Evolutionary conservation across 345 rosid species (phyloP), one percentile per base, ranked within the genome.

Genomic region (Odontarrhena argentea): DNA sequence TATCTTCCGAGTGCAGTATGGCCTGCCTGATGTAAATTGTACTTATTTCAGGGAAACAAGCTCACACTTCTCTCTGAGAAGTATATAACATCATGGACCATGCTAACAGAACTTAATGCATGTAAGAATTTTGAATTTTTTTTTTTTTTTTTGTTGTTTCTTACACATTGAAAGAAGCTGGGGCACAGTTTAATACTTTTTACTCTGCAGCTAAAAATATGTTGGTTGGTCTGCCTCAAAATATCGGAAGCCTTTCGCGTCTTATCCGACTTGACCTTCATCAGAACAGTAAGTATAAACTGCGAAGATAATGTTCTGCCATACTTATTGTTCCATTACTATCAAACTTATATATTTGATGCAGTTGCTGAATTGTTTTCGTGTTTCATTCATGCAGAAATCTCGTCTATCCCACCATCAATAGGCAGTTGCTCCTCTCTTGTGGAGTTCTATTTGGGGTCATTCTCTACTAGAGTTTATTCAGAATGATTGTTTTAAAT

Each of bases 251-350:
- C 65, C 94, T 90, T 78, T 80, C 89, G 9, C 84, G 77, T 69
- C 90, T 93, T 77, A 82, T 93, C 55, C 87, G 96, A 71, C 87
- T 93, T 72, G 97, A 93, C 71, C 86, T 90, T 77, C 98, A 86
- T 70, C 97, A 86, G 74, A 93, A 93, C 79, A 83, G 98, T 93
- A 74, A 85, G 94, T 79, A 7, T 34, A 42, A 34, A 24, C 35
- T 34, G 12, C 48, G 63, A 68, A 48, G 28, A 37, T 69, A 53
- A 42, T 46, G 38, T 12, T 68, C 44, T 30, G 58, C 12, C 32
- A 49, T 43, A 67, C 8, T 38, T 24, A 26, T 24, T 47, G 32
- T 42, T 47, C 25, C 28, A 49, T 24, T 35, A 43, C 32, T n/a
- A 60, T 40, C 26, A 15, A 75, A 50, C 44, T 30, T 44, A 45